Evolutionary conservation across 768 basidiomycete genomes (phyloP), one percentile per base, ranked within the genome.

Genomic region (Collybiopsis luxurians): DNA sequence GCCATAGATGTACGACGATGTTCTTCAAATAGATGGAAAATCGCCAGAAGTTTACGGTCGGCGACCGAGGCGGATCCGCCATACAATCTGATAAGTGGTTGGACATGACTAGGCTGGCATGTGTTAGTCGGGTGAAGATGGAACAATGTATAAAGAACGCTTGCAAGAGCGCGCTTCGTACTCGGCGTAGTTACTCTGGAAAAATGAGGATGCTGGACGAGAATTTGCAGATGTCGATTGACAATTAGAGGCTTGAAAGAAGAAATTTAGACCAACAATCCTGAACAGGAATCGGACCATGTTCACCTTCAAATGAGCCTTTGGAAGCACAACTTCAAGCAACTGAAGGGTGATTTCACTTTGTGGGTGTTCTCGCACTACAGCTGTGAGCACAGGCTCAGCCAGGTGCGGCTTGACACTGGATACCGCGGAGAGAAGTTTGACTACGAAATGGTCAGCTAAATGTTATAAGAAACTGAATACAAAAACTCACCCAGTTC

Each of bases 31-130:
- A 94, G 73, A 34, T 81, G 81, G 74, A 95, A 88, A 53, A 97
- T 80, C 1, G 83, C 80, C 4, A 97, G 73, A 1, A 98, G 74
- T 27, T 75, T 73, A 26, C 79, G 76, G 66, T 98, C 95, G 1
- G 87, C 61, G 1, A 59, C 48, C 0, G 84, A 81, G n/a, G 90
- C 67, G 0, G 89, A 89, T 1, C 89, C 95, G 9, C 80, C 71
- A 67, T 98, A 98, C 1, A 94, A 72, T 19, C 72, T 73, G 43
- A 90, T 70, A 34, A 98, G 75, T 1, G 91, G 92, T 45, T 90
- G 86, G 43, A 95, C 72, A 61, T 95, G 92, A 2, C 83, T 87
- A 10, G 86, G 79, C 67, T 96, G 95, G 64, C 91, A 95, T 2
- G 93, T 89, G 63, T 92, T 92, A 12, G 77, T 70, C 0, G 94